Conservation (phyloP, 2,329 filamentous ascomycete species). For the Diaporthe amygdali region DNA sequence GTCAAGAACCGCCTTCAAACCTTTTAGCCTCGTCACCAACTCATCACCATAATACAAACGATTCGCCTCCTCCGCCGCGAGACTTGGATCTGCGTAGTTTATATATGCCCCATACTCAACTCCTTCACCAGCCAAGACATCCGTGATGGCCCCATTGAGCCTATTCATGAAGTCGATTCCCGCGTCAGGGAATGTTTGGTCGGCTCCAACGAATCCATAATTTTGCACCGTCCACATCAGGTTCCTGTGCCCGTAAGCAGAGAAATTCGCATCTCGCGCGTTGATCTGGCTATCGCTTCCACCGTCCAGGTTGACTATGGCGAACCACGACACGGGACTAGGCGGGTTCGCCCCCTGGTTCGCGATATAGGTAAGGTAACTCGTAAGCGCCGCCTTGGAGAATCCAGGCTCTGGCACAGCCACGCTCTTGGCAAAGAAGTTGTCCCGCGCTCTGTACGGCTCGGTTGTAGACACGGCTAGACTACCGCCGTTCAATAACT, state of each 20-base stretch:
- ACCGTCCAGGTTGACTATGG: neutral
- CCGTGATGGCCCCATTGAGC: neutral
- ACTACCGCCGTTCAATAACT: neutral
- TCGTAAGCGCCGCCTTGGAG: neutral
- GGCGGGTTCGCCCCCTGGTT: neutral
- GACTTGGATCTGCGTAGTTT: neutral
- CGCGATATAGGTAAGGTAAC: neutral
- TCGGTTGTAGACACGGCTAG: neutral
- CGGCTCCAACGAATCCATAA: neutral
- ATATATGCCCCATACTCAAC: neutral
- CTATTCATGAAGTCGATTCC: neutral
- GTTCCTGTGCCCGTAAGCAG: neutral
- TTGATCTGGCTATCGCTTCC: neutral
- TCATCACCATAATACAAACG: neutral
- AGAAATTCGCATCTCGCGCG: neutral
- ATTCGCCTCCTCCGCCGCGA: neutral
- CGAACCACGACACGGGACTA: neutral
- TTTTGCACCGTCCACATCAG: conserved; percentile 12
- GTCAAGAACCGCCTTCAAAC: neutral
- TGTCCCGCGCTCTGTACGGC: neutral
- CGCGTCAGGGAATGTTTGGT: conserved; percentile 29
- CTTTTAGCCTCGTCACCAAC: neutral
- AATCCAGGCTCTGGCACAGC: neutral
- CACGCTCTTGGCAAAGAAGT: conserved; percentile 9
- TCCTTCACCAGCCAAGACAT: neutral